Evolutionary conservation across 1,284 basidiomycete species (phyloP).

Genomic region (Ceratorhiza oryzae-sativae): DNA sequence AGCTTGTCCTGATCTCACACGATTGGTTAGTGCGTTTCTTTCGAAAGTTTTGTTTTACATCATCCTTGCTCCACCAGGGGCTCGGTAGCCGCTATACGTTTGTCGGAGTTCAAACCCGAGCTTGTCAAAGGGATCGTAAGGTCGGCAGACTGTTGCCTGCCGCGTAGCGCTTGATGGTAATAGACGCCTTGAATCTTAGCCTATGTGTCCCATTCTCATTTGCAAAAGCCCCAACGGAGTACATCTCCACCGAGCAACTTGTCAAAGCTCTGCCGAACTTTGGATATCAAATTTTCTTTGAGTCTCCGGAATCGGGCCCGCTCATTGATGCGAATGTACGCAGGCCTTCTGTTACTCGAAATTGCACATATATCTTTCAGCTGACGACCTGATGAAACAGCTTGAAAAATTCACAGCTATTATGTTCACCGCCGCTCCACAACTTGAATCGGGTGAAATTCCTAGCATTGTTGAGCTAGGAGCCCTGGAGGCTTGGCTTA

Average conservation of each 20-base stretch:
- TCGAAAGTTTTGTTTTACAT: too few relatives aligned
- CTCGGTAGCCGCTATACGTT: not conserved
- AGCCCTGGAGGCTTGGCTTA: conserved; percentile 14
- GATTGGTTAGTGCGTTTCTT: conserved; percentile 14
- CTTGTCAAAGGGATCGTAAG: conserved; percentile 21
- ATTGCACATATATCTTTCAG: not conserved
- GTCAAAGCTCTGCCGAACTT: conserved; percentile 17
- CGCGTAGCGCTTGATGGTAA: not conserved
- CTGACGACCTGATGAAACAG: conserved; percentile 2
- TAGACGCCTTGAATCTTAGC: not conserved
- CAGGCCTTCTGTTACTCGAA: too few relatives aligned
- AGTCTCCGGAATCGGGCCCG: conserved; percentile 1
- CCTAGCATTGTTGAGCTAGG: not conserved
- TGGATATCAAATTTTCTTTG: conserved; percentile 33
- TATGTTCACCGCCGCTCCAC: not conserved
- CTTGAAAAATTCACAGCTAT: conserved; percentile 16
- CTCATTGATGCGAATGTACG: conserved; percentile 37
- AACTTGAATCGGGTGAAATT: conserved; percentile 1
- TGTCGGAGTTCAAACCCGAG: conserved; percentile 14
- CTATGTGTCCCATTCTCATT: conserved; percentile 15
- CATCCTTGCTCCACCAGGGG: not conserved
- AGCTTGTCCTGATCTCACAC: conserved; percentile 22
- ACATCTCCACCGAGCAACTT: not conserved
- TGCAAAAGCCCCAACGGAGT: not conserved
- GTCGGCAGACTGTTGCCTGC: not conserved